Evolutionary conservation across 352 stramenopile genomes (phyloP).

Genomic region (Peronospora tabacina): DNA sequence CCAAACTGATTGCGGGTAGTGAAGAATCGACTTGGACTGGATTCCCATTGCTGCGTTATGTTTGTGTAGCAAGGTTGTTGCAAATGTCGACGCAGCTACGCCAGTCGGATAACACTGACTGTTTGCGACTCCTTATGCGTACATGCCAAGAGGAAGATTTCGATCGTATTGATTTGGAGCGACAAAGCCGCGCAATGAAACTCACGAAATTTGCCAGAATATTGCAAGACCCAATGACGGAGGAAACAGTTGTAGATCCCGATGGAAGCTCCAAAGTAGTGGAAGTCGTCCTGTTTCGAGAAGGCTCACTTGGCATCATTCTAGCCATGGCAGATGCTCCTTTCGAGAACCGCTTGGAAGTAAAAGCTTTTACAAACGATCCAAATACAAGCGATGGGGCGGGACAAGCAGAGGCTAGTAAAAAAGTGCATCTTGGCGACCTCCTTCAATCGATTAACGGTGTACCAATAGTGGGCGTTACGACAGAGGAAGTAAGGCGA

Average conservation of each 20-base stretch:
- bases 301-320: slow-evolving; percentile 61
- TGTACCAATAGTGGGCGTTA: slow-evolving; percentile 55
- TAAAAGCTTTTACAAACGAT: slow-evolving; percentile 68
- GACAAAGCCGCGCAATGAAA: slow-evolving; percentile 18
- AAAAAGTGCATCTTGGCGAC: slow-evolving; percentile 53
- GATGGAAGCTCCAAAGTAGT: slow-evolving; percentile 23
- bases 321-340: slow-evolving; percentile 42
- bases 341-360: slow-evolving; percentile 48
- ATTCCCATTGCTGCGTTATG: slow-evolving; percentile 60
- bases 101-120: slow-evolving; percentile 53
- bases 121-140: slow-evolving; percentile 68
- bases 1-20: slow-evolving; percentile 17
- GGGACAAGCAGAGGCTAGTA: slow-evolving; percentile 55
- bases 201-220: slow-evolving; percentile 47
- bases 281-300: slow-evolving; percentile 54
- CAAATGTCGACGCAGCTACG: slow-evolving; percentile 49
- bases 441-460: slow-evolving; percentile 79
- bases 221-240: slow-evolving; percentile 50
- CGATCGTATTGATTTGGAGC: neutral
- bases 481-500: slow-evolving; percentile 72
- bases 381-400: slow-evolving; percentile 20
- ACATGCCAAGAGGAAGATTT: slow-evolving; percentile 28
- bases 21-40: slow-evolving; percentile 35
- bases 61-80: slow-evolving; percentile 62
- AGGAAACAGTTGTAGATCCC: slow-evolving; percentile 12